Conservation (phyloP, 129 eudicot genomes). For the Lactuca saligna region DNA sequence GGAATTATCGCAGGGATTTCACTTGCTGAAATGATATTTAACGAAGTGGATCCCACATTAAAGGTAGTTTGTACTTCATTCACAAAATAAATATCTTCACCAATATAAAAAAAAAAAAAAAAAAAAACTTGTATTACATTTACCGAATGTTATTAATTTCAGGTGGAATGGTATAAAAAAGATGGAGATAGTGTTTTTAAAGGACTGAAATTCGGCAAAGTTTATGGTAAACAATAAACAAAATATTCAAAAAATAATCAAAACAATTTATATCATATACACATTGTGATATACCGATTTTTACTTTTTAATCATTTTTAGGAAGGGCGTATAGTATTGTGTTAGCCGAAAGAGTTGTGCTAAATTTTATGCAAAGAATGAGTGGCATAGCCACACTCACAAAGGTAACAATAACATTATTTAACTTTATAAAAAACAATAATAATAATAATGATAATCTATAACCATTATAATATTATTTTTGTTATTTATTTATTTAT, state of each 20-base stretch:
- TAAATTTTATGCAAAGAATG: constrained; percentile 98
- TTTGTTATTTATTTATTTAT: neutral
- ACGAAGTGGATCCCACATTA: constrained; percentile 81
- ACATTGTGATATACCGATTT: neutral
- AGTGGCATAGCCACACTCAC: constrained; percentile 98
- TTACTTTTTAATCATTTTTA: constrained; percentile 26
- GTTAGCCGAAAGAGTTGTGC: constrained; percentile 89
- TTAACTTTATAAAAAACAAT: too few relatives aligned
- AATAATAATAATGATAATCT: neutral
- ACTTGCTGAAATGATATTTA: constrained; percentile 90
- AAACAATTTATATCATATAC: too few relatives aligned
- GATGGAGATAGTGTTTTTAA: constrained; percentile 77
- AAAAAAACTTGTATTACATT: neutral
- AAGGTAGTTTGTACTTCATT: constrained; percentile 42
- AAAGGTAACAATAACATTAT: constrained; percentile 43
- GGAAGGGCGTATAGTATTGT: constrained; percentile 89
- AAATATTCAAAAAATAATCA: neutral
- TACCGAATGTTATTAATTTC: constrained; percentile 4
- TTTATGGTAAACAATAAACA: constrained; percentile 55
- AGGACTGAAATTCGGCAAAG: constrained; percentile 92
- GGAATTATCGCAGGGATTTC: constrained; percentile 91
- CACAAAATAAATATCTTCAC: neutral
- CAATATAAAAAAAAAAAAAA: neutral
- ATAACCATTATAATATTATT: neutral
- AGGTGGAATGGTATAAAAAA: constrained; percentile 84